These are phyloP conservation scores for Obba rivulosa DNA, from an alignment of 768 basidiomycete species.

Conservation along the genomic window DNA sequence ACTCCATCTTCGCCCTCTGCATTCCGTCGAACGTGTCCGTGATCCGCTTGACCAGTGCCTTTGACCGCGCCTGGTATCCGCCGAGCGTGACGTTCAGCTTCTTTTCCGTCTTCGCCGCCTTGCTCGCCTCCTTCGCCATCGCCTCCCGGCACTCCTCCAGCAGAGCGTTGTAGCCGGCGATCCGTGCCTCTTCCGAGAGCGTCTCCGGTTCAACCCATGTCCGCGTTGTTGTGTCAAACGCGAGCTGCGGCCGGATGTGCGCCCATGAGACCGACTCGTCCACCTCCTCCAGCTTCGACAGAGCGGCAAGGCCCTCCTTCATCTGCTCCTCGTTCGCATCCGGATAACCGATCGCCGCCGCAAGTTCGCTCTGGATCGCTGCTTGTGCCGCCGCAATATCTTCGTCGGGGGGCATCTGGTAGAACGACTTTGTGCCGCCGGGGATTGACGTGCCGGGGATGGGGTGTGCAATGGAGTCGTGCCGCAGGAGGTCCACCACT, in stretches of 20 bases:
- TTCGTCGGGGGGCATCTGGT: constrained; percentile 74
- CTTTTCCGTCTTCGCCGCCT: constrained; percentile 84
- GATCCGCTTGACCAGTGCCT: constrained; percentile 58
- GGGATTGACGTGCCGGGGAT: constrained; percentile 81
- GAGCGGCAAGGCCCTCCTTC: constrained; percentile 64
- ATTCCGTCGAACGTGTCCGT: constrained; percentile 68
- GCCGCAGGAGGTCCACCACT: constrained; percentile 70
- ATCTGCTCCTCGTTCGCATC: constrained; percentile 76
- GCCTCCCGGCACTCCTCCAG: constrained; percentile 58
- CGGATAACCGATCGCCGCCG: constrained; percentile 76
- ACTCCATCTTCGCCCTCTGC: constrained; percentile 58
- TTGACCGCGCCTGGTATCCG: constrained; percentile 82
- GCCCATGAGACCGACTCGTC: constrained; percentile 71
- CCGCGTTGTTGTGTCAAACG: constrained; percentile 50
- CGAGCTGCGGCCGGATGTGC: constrained; percentile 52
- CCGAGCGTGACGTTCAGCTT: constrained; percentile 82
- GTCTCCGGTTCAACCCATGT: constrained; percentile 62
- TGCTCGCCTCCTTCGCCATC: constrained; percentile 78
- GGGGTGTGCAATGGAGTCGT: constrained; percentile 85
- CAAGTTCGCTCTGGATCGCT: constrained; percentile 77
- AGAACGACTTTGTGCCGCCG: constrained; percentile 63
- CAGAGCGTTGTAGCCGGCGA: constrained; percentile 57
- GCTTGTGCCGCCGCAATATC: constrained; percentile 63
- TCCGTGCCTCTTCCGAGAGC: constrained; percentile 55
- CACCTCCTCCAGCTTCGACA: constrained; percentile 55